phyloP scores from a whole-genome alignment of 2,329 filamentous ascomycete species.

The Fusarium beomiforme region DNA sequence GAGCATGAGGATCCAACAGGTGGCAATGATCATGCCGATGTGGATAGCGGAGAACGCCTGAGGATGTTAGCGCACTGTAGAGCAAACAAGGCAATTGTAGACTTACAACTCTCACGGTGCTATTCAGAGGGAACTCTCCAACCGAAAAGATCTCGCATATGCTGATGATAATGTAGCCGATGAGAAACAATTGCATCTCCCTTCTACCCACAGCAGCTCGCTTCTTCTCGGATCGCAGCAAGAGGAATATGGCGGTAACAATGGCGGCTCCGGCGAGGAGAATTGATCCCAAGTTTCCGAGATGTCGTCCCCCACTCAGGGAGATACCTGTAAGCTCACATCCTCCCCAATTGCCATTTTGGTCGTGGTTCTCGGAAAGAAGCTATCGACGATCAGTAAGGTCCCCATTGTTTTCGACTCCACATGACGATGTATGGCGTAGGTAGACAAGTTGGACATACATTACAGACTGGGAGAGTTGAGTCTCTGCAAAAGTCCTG shows the following conservation, averaged over 20 bases:
- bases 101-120: constrained; percentile 76
- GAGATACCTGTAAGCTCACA: constrained; percentile 82
- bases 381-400: constrained; percentile 44
- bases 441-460: constrained; percentile 57
- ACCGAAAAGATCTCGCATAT: constrained; percentile 98
- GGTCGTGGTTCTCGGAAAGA: constrained; percentile 69
- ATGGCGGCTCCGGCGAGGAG: constrained; percentile 84
- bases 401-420: constrained; percentile 31
- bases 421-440: constrained; percentile 21
- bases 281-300: constrained; percentile 95
- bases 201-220: constrained; percentile 93
- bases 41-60: constrained; percentile 91
- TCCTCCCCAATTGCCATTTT: constrained; percentile 69
- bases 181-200: constrained; percentile 95
- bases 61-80: constrained; percentile 30
- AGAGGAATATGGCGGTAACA: constrained; percentile 69
- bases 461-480: constrained; percentile 85
- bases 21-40: constrained; percentile 87
- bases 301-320: constrained; percentile 69
- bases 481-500: constrained; percentile 87
- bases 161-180: constrained; percentile 85
- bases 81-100: neutral
- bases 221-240: constrained; percentile 87
- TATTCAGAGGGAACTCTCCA: constrained; percentile 82
- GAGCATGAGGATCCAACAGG: constrained; percentile 89